Evolutionary conservation across 192 early-diverging fungal species (phyloP).

Genomic region (Coemansia aciculifera): DNA sequence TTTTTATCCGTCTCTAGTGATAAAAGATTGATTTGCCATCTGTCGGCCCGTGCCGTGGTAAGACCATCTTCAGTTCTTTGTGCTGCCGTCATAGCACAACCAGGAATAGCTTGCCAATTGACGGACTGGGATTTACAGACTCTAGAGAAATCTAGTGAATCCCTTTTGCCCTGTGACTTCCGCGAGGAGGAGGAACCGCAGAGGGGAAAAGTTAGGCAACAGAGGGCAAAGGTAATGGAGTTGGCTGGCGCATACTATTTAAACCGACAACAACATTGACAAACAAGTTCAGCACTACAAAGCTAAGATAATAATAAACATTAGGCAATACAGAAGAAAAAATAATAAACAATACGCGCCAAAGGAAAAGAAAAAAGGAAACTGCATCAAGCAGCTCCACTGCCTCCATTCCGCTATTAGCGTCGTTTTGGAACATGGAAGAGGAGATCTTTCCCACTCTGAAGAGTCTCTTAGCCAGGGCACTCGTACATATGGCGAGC

Average conservation of each 20-base stretch:
- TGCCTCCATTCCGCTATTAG: background rate
- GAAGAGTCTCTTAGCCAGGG: constrained; percentile 8
- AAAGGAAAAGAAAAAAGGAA: background rate
- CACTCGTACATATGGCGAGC: constrained; percentile 55
- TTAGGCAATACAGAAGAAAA: constrained; percentile 1
- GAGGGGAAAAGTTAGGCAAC: background rate
- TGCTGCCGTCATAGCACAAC: background rate
- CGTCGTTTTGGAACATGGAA: background rate
- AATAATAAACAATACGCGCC: constrained; percentile 6
- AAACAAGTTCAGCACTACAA: background rate
- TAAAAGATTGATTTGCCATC: background rate
- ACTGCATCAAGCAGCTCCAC: background rate
- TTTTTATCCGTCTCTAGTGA: background rate
- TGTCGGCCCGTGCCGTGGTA: background rate
- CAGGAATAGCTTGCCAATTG: background rate
- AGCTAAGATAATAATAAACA: background rate
- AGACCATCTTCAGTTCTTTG: background rate
- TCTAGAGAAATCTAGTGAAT: background rate
- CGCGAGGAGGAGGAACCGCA: background rate
- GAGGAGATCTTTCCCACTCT: background rate
- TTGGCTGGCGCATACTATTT: background rate
- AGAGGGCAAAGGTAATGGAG: background rate
- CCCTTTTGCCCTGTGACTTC: background rate
- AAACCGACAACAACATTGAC: background rate
- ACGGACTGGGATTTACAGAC: background rate